These are phyloP conservation scores for Solanum lycopersicoides DNA, from an alignment of 257 asterid genomes.

Conservation along the genomic window DNA sequence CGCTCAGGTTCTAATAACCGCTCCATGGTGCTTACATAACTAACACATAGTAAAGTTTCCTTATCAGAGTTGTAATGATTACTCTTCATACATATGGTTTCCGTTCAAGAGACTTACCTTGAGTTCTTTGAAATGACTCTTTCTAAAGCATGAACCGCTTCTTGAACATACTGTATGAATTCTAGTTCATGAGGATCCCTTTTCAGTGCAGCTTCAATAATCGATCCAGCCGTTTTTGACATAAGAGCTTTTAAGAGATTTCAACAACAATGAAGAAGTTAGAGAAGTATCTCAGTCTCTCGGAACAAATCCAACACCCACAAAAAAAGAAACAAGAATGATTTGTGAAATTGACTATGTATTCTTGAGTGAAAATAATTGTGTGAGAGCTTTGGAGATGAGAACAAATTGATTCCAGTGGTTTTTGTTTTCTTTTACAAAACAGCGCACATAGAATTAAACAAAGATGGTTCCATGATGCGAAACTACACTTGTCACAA, in stretches of 20 bases:
- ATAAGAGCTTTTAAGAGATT: slow-evolving; percentile 64
- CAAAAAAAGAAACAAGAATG: background rate
- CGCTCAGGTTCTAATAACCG: slow-evolving; percentile 95
- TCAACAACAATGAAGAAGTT: slow-evolving; percentile 17
- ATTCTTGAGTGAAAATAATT: background rate
- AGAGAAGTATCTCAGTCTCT: background rate
- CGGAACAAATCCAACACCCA: background rate
- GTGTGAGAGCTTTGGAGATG: background rate
- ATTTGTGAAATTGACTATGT: background rate
- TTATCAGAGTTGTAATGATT: slow-evolving; percentile 5
- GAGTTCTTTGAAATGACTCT: slow-evolving; percentile 94
- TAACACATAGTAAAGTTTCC: slow-evolving; percentile 23
- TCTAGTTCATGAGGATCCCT: slow-evolving; percentile 96
- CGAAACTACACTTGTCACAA: background rate
- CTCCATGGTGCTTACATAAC: slow-evolving; percentile 92
- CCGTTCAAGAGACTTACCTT: slow-evolving; percentile 33
- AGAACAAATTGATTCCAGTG: background rate
- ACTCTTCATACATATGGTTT: background rate
- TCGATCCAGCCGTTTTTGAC: slow-evolving; percentile 99
- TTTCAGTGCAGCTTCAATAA: slow-evolving; percentile 89
- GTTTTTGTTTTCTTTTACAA: background rate
- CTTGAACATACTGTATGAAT: slow-evolving; percentile 92
- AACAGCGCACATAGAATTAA: background rate
- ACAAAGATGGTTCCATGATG: background rate
- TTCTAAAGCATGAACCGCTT: slow-evolving; percentile 91